Conservation (phyloP, 73 alveolate species). For the Tetrahymena elliotti region DNA sequence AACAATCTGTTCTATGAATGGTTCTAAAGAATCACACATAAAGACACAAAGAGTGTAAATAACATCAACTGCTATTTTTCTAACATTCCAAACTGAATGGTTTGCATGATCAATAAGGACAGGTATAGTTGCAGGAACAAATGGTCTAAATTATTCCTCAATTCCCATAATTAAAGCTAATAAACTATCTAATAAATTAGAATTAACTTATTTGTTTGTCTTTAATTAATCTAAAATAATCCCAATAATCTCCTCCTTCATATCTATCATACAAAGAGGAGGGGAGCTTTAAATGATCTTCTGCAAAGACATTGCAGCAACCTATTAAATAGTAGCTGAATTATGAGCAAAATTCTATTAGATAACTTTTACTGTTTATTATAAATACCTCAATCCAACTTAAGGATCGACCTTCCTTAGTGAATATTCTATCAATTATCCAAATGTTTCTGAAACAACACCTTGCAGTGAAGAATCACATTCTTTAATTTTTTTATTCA, state of each 20-base stretch:
- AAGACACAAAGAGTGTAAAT: conserved; percentile 25
- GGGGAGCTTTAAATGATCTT: conserved; percentile 9
- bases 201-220: conserved; percentile 6
- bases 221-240: neutral
- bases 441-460: conserved; percentile 33
- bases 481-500: conserved; percentile 33
- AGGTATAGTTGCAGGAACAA: neutral
- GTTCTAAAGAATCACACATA: conserved; percentile 6
- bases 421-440: conserved; percentile 8
- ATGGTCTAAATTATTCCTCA: conserved; percentile 26
- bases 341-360: conserved; percentile 23
- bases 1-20: neutral
- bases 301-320: conserved; percentile 7
- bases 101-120: neutral
- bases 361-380: neutral
- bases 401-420: neutral
- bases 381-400: neutral
- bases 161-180: conserved; percentile 17
- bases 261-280: neutral
- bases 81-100: conserved; percentile 17
- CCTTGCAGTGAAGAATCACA: conserved; percentile 10
- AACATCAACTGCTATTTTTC: conserved; percentile 29
- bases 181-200: conserved; percentile 24
- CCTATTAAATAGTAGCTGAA: conserved; percentile 3
- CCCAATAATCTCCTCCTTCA: neutral